phyloP scores from a whole-genome alignment of 116 monocot species.

The Papilionanthe hybrid region DNA sequence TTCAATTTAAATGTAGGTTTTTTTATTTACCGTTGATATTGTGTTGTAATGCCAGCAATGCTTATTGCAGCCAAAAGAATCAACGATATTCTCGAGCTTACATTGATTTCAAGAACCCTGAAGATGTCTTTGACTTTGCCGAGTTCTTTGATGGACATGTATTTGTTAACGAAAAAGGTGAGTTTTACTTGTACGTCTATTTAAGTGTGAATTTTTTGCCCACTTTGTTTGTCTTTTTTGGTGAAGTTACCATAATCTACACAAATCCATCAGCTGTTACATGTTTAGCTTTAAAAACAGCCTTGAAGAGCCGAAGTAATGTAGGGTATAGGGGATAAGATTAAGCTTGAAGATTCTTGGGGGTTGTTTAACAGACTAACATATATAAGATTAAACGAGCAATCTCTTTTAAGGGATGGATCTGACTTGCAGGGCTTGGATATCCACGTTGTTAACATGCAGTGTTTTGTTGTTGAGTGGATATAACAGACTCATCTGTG shows the following conservation, averaged over 20 bases:
- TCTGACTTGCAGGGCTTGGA: background rate
- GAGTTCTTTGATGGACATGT: conserved; percentile 50
- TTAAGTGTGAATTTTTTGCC: background rate
- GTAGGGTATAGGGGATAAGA: background rate
- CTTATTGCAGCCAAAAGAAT: conserved; percentile 36
- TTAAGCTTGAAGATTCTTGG: background rate
- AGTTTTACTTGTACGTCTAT: background rate
- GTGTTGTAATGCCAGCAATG: background rate
- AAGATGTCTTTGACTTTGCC: conserved; percentile 50
- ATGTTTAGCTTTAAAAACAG: background rate
- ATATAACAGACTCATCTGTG: background rate
- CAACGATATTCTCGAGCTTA: conserved; percentile 37
- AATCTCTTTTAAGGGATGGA: background rate
- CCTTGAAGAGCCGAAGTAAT: background rate
- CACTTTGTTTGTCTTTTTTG: background rate
- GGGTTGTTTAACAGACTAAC: background rate
- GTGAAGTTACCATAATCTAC: background rate
- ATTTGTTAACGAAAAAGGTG: conserved; percentile 64
- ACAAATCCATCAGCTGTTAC: background rate
- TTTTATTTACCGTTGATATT: background rate
- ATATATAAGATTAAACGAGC: background rate
- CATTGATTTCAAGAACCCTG: conserved; percentile 36
- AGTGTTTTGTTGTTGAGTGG: background rate
- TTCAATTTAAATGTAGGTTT: background rate
- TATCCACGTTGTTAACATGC: background rate